Base-by-base conservation (phyloP, 768 basidiomycete species). In the Phlebiopsis gigantea region DNA sequence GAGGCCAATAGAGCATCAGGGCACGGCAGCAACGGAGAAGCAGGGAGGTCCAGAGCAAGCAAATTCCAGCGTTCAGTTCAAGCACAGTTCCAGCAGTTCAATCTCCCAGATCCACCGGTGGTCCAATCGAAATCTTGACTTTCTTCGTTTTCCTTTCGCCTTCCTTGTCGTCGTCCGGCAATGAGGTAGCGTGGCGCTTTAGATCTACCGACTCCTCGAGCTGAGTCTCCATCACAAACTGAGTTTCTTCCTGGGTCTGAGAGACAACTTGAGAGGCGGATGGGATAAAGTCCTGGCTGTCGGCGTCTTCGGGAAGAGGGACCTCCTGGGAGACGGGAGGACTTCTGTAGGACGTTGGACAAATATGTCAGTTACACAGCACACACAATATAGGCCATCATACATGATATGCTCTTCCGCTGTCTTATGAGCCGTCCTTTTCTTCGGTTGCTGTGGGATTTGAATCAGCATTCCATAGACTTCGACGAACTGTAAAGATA, bases 21-120 rank as follows among this genome's bases (percentile, higher is more conserved):
- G 21, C 5, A 21, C 15, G 44, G 14, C 10, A 9, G 8, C 8
- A 24, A 10, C 9, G 22, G 44, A 46, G 30, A 52, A 15, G 39
- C 29, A 52, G 50, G n/a, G n/a, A n/a, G n/a, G n/a, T n/a, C n/a
- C 50, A 52, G n/a, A 52, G 47, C 25, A 52, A n/a, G n/a, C n/a
- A n/a, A n/a, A n/a, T n/a, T n/a, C n/a, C n/a, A n/a, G n/a, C n/a
- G n/a, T n/a, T n/a, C n/a, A n/a, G n/a, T n/a, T n/a, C n/a, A n/a
- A n/a, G n/a, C n/a, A n/a, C n/a, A n/a, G n/a, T n/a, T n/a, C n/a
- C n/a, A 21, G 19, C 15, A 56, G 26, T 17, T 62, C 70, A 91
- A 69, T 91, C 88, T 29, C 86, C 88, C 4, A 91, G 79, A 71
- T 90, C 87, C 60, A 92, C 80, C 48, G 79, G 82, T 56, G 76